Conservation (phyloP, 1,284 basidiomycete genomes). For the Sanguinoderma infundibulare region DNA sequence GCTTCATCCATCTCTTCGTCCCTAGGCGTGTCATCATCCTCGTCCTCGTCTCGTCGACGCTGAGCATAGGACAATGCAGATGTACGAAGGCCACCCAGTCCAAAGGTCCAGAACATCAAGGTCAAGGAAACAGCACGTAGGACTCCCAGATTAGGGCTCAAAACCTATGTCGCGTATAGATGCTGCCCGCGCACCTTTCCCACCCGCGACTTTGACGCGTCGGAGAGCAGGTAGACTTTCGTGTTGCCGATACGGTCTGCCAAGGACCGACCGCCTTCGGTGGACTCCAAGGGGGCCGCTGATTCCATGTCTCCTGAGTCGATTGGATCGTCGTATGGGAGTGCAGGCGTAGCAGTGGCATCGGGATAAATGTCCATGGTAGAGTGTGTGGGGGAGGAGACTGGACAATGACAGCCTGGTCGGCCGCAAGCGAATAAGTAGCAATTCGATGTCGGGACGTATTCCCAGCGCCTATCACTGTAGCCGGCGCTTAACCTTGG, state of each 20-base stretch:
- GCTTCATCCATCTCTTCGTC: conserved; percentile 47
- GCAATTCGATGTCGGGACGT: not conserved
- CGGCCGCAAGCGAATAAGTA: too few relatives aligned
- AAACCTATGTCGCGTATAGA: conserved; percentile 36
- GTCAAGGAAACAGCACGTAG: conserved; percentile 23
- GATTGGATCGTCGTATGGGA: conserved; percentile 56
- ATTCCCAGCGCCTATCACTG: too few relatives aligned
- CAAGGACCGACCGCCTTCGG: conserved; percentile 38
- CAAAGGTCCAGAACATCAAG: not conserved
- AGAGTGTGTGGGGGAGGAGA: too few relatives aligned
- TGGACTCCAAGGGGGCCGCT: conserved; percentile 40
- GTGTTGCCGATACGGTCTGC: conserved; percentile 67
- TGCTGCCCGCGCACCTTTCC: conserved; percentile 72
- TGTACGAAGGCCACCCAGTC: not conserved
- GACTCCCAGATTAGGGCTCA: conserved; percentile 54
- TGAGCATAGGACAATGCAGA: conserved; percentile 33
- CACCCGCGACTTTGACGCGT: conserved; percentile 53
- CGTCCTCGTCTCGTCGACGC: conserved; percentile 57
- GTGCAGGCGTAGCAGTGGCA: conserved; percentile 20
- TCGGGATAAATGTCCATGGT: conserved; percentile 43
- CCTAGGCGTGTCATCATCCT: conserved; percentile 38
- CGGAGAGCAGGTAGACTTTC: conserved; percentile 74
- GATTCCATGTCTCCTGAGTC: conserved; percentile 45
- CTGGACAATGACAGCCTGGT: too few relatives aligned
- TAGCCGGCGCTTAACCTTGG: too few relatives aligned